Evolutionary conservation across 768 basidiomycete species (phyloP).

Genomic region (Termitomyces sp.): DNA sequence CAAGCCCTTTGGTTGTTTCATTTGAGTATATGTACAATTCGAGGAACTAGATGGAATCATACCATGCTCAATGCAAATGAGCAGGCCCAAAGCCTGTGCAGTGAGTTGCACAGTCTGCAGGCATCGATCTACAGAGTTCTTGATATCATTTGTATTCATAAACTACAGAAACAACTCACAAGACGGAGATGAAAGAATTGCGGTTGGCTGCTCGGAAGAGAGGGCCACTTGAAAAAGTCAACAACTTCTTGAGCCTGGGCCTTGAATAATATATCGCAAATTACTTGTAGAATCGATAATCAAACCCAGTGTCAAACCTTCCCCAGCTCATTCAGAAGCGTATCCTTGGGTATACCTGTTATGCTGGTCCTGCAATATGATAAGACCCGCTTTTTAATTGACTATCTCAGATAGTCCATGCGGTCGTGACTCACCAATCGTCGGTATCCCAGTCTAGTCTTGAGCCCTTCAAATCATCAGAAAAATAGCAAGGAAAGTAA

Average conservation of each 20-base stretch:
- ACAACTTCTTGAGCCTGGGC: not conserved
- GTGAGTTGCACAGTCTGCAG: conserved; percentile 4
- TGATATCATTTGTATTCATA: not conserved
- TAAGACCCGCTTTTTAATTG: not conserved
- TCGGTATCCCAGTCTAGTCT: conserved; percentile 1
- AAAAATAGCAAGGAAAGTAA: not conserved
- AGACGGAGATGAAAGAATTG: not conserved
- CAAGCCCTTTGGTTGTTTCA: not conserved
- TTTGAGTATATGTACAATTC: not conserved
- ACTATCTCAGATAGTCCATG: not conserved
- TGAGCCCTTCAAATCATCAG: not conserved
- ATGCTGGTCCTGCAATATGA: not conserved
- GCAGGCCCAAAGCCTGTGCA: not conserved
- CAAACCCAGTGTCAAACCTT: not conserved
- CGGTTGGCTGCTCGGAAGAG: not conserved
- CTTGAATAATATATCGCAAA: not conserved
- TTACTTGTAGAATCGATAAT: not conserved
- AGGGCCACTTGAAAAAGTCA: not conserved
- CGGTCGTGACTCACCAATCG: not conserved
- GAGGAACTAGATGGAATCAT: not conserved
- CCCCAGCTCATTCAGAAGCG: not conserved
- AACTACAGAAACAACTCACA: not conserved
- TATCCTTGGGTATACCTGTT: not conserved
- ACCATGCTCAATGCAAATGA: not conserved
- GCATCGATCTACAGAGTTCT: not conserved